Base-by-base conservation (phyloP, 1,284 basidiomycete species). In the Anthracocystis setariae region DNA sequence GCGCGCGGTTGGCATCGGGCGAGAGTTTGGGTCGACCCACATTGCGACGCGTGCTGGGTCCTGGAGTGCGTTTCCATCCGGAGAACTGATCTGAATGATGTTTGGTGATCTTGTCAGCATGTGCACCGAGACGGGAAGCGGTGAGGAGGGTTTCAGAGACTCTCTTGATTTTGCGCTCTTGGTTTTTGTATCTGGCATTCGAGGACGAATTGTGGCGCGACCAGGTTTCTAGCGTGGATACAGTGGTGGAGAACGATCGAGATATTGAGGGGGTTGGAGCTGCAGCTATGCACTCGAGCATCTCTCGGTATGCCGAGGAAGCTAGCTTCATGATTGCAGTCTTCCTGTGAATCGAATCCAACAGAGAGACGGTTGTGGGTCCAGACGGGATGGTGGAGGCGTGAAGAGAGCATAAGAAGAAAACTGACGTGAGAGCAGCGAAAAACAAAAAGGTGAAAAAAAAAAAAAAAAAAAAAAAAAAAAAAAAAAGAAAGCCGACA, bases 51-150 rank as follows among this genome's bases (percentile, higher is more conserved):
- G 42, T 53, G 42, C 64, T 68, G 2, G 64, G 64, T 3, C 70
- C 70, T 0, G 60, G 64, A 1, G 70, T 68, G 12, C 9, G 56
- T 27, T 61, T 64, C 70, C 70, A 73, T 0, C 64, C 70, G 0
- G 70, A 67, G 32, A 49, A 67, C 5, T 25, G 46, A 27, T 68
- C 60, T 0, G 64, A 67, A 3, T 17, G 23, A 9, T 46, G 20
- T 38, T 63, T 63, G 23, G 40, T 10, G 40, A 66, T 58, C 8
- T 44, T 48, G 0, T 52, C 42, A 1, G 61, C 56, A 32, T 58
- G 46, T 7, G 46, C 17, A 3, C 60, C 61, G 0, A 70, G 37
- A 0, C 61, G 40, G 2, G 67, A 70, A 1, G 67, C 61, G 1
- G 52, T 63, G n/a, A 70, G 61, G 10, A 70, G 33, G 8, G 56